Conservation (phyloP, 1,139 yeast genomes). For the Magnusiomyces suaveolens region DNA sequence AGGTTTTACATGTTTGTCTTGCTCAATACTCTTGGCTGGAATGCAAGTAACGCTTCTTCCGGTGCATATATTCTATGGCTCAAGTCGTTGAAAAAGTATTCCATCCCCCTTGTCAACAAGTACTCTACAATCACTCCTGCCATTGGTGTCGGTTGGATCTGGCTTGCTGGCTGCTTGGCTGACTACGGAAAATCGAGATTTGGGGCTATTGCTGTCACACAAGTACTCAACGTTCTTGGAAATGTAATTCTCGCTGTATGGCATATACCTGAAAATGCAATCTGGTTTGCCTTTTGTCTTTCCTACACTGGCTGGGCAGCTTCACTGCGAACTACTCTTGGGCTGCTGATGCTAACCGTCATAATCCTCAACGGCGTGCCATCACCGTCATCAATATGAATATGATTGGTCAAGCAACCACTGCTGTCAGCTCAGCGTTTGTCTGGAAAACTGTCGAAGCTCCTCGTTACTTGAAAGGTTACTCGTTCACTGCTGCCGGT, state of each 20-base stretch:
- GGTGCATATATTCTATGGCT: conserved; percentile 50
- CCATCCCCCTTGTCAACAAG: conserved; percentile 35
- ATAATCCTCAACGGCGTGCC: conserved; percentile 34
- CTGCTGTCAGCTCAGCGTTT: conserved; percentile 19
- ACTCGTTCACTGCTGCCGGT: conserved; percentile 43
- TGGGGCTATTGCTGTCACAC: conserved; percentile 49
- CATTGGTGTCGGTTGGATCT: conserved; percentile 42
- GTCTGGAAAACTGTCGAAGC: conserved; percentile 44
- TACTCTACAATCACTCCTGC: conserved; percentile 43
- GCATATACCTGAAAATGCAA: conserved; percentile 38
- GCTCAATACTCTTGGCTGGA: conserved; percentile 56
- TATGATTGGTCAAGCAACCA: conserved; percentile 31
- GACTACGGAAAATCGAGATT: conserved; percentile 48
- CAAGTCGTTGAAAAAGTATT: conserved; percentile 36
- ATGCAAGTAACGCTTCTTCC: conserved; percentile 42
- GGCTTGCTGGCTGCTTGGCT: conserved; percentile 38
- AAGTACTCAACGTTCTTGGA: conserved; percentile 39
- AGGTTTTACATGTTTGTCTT: conserved; percentile 37
- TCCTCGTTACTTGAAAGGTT: conserved; percentile 45
- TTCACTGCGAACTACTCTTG: conserved; percentile 32
- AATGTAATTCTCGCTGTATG: conserved; percentile 40
- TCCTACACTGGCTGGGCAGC: conserved; percentile 40
- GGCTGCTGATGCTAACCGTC: conserved; percentile 17
- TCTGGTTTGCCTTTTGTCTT: conserved; percentile 42
- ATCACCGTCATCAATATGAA: conserved; percentile 34